Evolutionary conservation across 2,329 filamentous ascomycete genomes (phyloP).

Genomic region (Sporothrix sp.): DNA sequence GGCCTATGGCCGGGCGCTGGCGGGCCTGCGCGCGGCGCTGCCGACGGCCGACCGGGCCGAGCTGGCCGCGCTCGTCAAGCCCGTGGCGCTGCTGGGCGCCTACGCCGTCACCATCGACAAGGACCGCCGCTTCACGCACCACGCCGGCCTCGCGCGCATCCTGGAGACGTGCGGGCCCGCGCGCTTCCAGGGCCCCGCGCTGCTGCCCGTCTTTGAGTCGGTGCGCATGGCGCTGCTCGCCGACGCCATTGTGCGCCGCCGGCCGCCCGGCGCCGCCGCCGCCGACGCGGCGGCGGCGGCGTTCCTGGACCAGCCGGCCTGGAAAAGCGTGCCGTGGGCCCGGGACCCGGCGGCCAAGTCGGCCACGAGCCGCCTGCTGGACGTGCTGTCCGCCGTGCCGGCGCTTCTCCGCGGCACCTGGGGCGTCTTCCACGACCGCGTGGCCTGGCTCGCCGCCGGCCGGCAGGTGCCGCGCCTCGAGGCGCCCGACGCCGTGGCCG

Average conservation of each 20-base stretch:
- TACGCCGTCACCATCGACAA: constrained; percentile 20
- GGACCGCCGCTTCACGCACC: constrained; percentile 21
- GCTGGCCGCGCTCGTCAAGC: constrained; percentile 17
- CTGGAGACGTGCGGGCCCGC: constrained; percentile 21
- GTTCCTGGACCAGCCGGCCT: constrained; percentile 18
- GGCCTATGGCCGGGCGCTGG: constrained; percentile 14
- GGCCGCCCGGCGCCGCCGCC: not conserved
- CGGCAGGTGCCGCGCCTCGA: constrained; percentile 10
- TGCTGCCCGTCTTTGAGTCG: constrained; percentile 21
- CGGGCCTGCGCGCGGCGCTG: constrained; percentile 9
- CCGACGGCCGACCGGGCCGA: constrained; percentile 9
- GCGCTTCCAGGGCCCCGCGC: constrained; percentile 19
- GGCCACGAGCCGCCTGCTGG: constrained; percentile 17
- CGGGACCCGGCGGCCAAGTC: constrained; percentile 16
- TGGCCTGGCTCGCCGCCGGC: constrained; percentile 13
- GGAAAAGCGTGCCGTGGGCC: constrained; percentile 21
- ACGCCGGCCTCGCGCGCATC: constrained; percentile 21
- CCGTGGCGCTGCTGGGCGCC: constrained; percentile 18
- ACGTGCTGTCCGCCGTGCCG: constrained; percentile 19
- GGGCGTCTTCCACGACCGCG: constrained; percentile 14
- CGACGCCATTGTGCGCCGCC: constrained; percentile 20
- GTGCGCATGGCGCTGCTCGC: constrained; percentile 21
- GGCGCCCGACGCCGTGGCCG: constrained; percentile 7
- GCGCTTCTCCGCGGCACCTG: constrained; percentile 17
- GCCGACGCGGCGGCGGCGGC: constrained; percentile 1